These are phyloP conservation scores for Aegilops longissima DNA, from an alignment of 176 grass and related monocot genomes.

Conservation along the genomic window DNA sequence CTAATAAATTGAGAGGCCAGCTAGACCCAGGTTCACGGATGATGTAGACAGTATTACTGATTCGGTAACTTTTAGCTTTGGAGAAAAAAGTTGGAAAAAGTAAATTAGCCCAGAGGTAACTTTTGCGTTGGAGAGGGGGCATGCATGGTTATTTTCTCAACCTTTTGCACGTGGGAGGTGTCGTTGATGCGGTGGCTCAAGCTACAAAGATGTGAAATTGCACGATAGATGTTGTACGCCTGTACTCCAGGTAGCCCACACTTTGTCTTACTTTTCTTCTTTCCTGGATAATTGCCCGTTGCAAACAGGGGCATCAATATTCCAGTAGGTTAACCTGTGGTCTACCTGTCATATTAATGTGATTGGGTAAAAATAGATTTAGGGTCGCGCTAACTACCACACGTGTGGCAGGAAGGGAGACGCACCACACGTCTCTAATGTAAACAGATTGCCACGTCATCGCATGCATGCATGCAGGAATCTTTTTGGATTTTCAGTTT, in stretches of 20 bases:
- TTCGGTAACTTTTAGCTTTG: neutral
- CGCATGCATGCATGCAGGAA: no score
- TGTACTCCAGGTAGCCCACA: conserved; percentile 20
- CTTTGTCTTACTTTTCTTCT: conserved; percentile 5
- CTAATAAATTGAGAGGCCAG: no score
- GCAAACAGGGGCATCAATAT: neutral
- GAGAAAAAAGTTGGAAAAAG: neutral
- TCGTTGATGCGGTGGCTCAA: neutral
- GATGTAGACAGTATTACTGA: no score
- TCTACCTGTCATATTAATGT: neutral
- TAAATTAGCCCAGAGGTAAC: neutral
- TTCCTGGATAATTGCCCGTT: neutral
- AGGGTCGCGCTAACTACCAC: no score
- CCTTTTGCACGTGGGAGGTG: conserved; percentile 37
- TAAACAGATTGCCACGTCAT: no score
- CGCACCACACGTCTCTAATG: no score
- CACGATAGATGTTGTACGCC: conserved; percentile 1
- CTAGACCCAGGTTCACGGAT: no score
- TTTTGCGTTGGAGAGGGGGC: conserved; percentile 21
- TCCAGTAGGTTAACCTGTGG: neutral
- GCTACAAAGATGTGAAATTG: conserved; percentile 1
- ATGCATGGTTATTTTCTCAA: conserved; percentile 8
- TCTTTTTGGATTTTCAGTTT: no score
- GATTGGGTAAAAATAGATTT: neutral
- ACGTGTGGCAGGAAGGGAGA: no score